A percentile compares a stretch with the other conserved stretches of the same genome.
Conservation (phyloP, 176 grass and related monocot species). For the Guadua angustifolia region DNA sequence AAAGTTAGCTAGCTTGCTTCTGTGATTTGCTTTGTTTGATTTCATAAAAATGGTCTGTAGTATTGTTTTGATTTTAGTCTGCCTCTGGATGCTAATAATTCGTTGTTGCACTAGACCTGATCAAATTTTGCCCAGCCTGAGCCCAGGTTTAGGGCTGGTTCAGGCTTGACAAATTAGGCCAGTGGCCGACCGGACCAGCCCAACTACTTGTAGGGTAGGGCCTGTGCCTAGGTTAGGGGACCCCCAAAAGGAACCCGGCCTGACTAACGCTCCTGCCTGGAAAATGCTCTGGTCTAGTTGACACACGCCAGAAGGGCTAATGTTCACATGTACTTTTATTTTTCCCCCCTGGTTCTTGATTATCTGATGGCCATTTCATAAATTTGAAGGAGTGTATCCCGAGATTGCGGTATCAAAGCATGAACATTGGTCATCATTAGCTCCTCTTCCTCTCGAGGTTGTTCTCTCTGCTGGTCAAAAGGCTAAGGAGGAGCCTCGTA, state of each 20-base stretch:
- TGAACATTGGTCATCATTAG: conserved; percentile 98
- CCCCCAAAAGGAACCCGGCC: not conserved
- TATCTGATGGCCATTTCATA: conserved; percentile 41
- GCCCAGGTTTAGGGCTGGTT: conserved; percentile 5
- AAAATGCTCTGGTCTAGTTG: conserved; percentile 26
- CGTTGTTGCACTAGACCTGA: not conserved
- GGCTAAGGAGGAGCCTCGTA: conserved; percentile 82
- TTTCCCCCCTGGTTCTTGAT: not conserved
- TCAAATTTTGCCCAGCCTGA: not conserved
- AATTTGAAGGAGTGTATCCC: conserved; percentile 83
- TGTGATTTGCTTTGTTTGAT: conserved; percentile 24
- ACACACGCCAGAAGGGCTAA: not conserved
- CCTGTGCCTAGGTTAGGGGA: conserved; percentile 27
- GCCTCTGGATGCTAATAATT: conserved; percentile 28
- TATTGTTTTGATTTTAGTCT: conserved; percentile 18
- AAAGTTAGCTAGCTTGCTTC: conserved; percentile 15
- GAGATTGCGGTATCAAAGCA: conserved; percentile 94
- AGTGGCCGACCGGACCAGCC: not conserved
- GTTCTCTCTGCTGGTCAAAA: conserved; percentile 98
- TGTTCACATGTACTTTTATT: conserved; percentile 3
- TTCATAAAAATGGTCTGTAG: not conserved
- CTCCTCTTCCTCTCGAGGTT: conserved; percentile 92
- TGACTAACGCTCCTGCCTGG: not conserved
- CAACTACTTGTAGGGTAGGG: not conserved
- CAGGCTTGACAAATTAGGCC: conserved; percentile 1